A percentile compares a stretch with the other conserved stretches of the same genome.
Evolutionary conservation across 2,329 filamentous ascomycete species (phyloP).

Genomic region (Sarocladium strictum): DNA sequence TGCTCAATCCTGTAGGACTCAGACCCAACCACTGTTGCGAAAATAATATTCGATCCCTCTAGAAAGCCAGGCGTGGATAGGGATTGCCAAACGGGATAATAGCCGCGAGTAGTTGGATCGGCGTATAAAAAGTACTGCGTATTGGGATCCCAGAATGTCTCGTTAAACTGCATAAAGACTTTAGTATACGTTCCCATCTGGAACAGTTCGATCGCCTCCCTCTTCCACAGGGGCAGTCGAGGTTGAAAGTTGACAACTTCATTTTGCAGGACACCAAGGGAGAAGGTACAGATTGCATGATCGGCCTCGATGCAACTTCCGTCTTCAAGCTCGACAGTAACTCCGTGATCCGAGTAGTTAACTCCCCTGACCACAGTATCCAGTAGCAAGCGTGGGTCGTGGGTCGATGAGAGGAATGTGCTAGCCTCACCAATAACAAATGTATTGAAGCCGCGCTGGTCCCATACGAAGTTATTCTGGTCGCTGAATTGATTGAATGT

Average conservation of each 20-base stretch:
- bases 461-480: conserved; percentile 54
- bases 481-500: conserved; percentile 59
- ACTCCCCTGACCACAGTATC: conserved; percentile 52
- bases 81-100: conserved; percentile 58
- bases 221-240: conserved; percentile 57
- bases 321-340: conserved; percentile 46
- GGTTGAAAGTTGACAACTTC: conserved; percentile 53
- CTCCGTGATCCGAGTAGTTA: conserved; percentile 43
- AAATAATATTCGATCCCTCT: conserved; percentile 57
- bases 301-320: conserved; percentile 52
- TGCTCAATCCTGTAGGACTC: conserved; percentile 53
- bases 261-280: conserved; percentile 61
- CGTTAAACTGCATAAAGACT: conserved; percentile 63
- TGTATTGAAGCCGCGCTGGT: conserved; percentile 54
- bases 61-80: conserved; percentile 52
- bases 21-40: conserved; percentile 54
- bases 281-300: conserved; percentile 63
- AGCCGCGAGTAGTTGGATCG: conserved; percentile 32
- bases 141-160: conserved; percentile 55
- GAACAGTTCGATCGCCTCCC: conserved; percentile 56
- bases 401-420: conserved; percentile 43
- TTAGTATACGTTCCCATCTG: conserved; percentile 69
- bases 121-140: conserved; percentile 41
- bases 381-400: conserved; percentile 53
- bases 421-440: conserved; percentile 52